Base-by-base conservation (phyloP, 805 yeast species). In the Komagataella populi region DNA sequence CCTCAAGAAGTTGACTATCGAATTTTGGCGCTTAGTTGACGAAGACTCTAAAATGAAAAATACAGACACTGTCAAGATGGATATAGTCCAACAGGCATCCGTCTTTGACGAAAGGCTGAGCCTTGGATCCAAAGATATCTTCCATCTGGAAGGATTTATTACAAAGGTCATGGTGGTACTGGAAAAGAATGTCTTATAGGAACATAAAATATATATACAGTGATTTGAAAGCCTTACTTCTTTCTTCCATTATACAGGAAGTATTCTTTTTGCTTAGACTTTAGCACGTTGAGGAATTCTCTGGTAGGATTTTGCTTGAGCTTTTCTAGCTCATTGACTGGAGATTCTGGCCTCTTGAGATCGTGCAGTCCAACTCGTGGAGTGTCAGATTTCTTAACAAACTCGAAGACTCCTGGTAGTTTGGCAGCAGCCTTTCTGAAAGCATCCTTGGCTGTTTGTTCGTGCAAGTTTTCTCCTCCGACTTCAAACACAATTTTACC, bases 401-500 rank as follows among this genome's bases (percentile, higher is more conserved):
- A 84, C 69, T 91, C 98, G 69, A 83, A 90, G 49, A 80, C 76
- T 14, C 98, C 98, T 0, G 99, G 99, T 52, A 93, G 75, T 64
- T 91, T 91, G 55, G 82, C 88, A 46, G 91, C 84, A 4, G 96
- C 96, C 65, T 88, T 85, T 65, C 96, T 78, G 60, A 84, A 77
- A 0, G 95, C 93, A 59, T 91, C 96, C 59, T 86, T 78, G 23
- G 96, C 98, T 20, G 87, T 87, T 57, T 78, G 81, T 63, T 87
- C 96, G 67, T 93, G 98, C 59, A 91, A 75, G 55, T 77, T 71
- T 55, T 84, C 85, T 45, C 70, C 72, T 36, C 67, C 72, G 62
- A 90, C 80, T 70, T 93, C 99, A 62, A 90, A 88, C 20, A 90
- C 72, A 46, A 93, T 81, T 63, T 89, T 90, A 3, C 99, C 99